phyloP scores from a whole-genome alignment of 495 filamentous ascomycete species.

The Xylaria cubensis region DNA sequence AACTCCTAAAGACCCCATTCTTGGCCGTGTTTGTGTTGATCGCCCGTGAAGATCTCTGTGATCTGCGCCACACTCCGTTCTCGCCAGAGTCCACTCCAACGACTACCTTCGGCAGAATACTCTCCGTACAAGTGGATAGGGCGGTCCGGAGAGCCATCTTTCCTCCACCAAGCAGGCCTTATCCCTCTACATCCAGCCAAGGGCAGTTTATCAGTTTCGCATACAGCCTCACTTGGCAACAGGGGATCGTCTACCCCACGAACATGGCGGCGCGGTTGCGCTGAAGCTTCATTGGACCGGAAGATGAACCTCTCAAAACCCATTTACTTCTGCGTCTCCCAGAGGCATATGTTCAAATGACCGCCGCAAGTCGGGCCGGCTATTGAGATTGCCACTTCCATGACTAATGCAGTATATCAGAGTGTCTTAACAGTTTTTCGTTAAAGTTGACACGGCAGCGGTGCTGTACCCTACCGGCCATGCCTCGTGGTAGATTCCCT shows the following conservation, averaged over 20 bases:
- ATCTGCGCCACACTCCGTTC: constrained; percentile 31
- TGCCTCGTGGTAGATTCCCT: neutral
- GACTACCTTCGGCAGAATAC: constrained; percentile 33
- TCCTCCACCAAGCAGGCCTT: constrained; percentile 1
- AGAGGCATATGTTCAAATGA: neutral
- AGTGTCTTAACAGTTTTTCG: neutral
- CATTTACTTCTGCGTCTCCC: neutral
- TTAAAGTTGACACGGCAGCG: constrained; percentile 7
- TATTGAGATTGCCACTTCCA: constrained; percentile 8
- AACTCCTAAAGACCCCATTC: constrained; percentile 22
- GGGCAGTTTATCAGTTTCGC: neutral
- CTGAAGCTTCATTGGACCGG: constrained; percentile 25
- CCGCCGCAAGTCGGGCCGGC: constrained; percentile 23
- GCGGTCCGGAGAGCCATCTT: constrained; percentile 40
- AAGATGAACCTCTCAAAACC: neutral
- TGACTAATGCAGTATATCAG: neutral
- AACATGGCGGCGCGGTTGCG: constrained; percentile 10
- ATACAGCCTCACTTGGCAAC: constrained; percentile 20
- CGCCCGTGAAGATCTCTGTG: constrained; percentile 16
- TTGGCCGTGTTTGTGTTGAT: constrained; percentile 15
- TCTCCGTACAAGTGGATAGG: constrained; percentile 42
- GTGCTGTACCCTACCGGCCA: neutral
- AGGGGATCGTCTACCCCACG: neutral
- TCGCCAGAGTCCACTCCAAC: constrained; percentile 25
- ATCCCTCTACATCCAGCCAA: neutral